Conservation (phyloP, 2,329 filamentous ascomycete genomes). For the Corniculantispora saksenae region DNA sequence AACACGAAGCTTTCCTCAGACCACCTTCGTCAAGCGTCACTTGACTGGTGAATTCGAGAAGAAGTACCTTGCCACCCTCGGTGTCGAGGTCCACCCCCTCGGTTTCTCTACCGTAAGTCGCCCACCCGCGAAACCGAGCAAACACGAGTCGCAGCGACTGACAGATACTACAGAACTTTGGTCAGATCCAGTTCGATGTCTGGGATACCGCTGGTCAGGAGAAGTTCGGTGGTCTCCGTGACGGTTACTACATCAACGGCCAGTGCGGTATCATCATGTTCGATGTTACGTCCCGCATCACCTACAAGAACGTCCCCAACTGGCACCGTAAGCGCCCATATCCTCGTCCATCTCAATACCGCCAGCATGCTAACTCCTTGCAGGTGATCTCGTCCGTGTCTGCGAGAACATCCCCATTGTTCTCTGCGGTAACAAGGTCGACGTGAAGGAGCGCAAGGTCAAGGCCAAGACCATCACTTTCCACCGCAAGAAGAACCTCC, state of each 20-base stretch:
- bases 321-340: constrained; percentile 86
- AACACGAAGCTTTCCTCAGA: constrained; percentile 55
- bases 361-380: background rate
- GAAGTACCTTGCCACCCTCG: constrained; percentile 99
- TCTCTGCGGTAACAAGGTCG: constrained; percentile 98
- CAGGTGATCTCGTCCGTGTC: constrained; percentile 96
- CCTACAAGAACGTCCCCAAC: constrained; percentile 99
- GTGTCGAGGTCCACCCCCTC: constrained; percentile 98
- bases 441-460: constrained; percentile 99
- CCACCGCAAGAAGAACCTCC: constrained; percentile 99
- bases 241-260: constrained; percentile 99
- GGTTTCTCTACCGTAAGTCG: constrained; percentile 91
- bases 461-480: constrained; percentile 99
- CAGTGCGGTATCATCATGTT: constrained; percentile 99
- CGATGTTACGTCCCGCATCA: constrained; percentile 98
- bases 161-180: constrained; percentile 72
- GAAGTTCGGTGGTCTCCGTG: constrained; percentile 98
- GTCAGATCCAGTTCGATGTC: constrained; percentile 96
- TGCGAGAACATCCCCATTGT: constrained; percentile 99
- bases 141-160: constrained; percentile 30
- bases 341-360: background rate
- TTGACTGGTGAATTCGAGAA: constrained; percentile 99
- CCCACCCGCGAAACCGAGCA: constrained; percentile 22
- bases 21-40: constrained; percentile 99
- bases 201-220: constrained; percentile 99